phyloP scores from a whole-genome alignment of 2,329 filamentous ascomycete species.

The Trichoderma sp. region DNA sequence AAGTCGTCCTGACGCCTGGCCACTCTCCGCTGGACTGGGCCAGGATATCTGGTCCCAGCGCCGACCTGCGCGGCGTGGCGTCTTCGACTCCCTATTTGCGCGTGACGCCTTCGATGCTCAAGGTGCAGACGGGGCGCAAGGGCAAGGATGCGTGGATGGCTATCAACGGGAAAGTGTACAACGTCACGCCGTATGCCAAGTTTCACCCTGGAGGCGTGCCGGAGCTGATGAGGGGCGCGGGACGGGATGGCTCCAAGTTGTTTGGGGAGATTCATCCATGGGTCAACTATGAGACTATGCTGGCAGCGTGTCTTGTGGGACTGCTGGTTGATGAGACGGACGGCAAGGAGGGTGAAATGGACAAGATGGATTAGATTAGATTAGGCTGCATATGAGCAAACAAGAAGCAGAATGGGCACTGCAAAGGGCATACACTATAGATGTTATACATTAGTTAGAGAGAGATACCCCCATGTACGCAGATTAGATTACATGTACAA shows the following conservation, averaged over 20 bases:
- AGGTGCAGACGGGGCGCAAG: conserved; percentile 74
- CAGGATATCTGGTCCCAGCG: conserved; percentile 62
- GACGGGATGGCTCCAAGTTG: conserved; percentile 59
- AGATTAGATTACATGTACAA: conserved; percentile 3
- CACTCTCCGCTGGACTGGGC: conserved; percentile 98
- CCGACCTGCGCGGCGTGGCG: conserved; percentile 65
- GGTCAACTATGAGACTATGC: conserved; percentile 72
- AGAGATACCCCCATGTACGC: conserved; percentile 20
- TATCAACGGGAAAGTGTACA: conserved; percentile 88
- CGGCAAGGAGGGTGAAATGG: conserved; percentile 47
- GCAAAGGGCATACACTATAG: neutral
- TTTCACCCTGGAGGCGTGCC: conserved; percentile 87
- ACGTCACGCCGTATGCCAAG: conserved; percentile 82
- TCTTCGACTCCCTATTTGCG: conserved; percentile 57
- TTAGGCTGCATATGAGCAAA: neutral
- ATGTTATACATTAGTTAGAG: conserved; percentile 13
- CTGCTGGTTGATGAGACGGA: conserved; percentile 57
- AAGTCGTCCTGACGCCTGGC: conserved; percentile 81
- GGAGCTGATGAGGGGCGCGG: conserved; percentile 65
- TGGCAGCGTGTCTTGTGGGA: conserved; percentile 61
- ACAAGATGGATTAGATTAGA: conserved; percentile 57
- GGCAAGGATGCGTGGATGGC: conserved; percentile 88
- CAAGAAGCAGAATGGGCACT: neutral
- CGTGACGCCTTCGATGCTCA: conserved; percentile 80
- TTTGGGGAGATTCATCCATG: conserved; percentile 68